Evolutionary conservation across 495 filamentous ascomycete genomes (phyloP), one percentile per base, ranked within the genome.

Genomic region (Xanthoparmelia taractica): DNA sequence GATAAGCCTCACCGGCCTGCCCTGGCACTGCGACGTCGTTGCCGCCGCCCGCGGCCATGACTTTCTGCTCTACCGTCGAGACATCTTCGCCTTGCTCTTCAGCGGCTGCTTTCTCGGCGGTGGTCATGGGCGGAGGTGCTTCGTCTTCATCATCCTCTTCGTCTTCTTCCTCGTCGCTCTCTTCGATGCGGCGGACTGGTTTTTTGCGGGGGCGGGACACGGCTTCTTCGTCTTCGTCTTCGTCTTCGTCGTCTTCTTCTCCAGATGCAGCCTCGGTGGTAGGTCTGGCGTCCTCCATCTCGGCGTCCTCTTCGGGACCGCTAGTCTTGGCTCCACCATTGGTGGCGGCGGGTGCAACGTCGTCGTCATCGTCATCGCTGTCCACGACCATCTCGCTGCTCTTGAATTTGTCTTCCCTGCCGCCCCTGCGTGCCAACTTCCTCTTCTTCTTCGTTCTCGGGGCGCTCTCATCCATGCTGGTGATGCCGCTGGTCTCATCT

Each of bases 321-420:
- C 77, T 43, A 10, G 38, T 45, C 38, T 36, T 33, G 13, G 25
- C 78, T 15, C 77, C 73, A 15, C 71, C 79, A 4, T 79, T 75
- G 13, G 73, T 65, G 10, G 69, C 70, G 37, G 38, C 69, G 50
- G 57, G 65, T 1, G 40, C 67, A 23, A 70, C 75, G 13, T 77
- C 82, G 36, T 80, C 82, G 48, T 84, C 82, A 17, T 80, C 79
- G 60, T n/a, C n/a, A n/a, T 88, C 87, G 60, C 85, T 88, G 59
- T 92, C 88, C 41, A 89, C 86, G 34, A 96, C 85, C 62, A 88
- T 81, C 73, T 95, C 91, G 43, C 78, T 85, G 60, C 85, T 88
- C 80, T 95, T 96, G 74, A 82, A 94, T 69, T 92, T 92, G 52
- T 65, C 71, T 6, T 70, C 68, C 31, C 69, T 74, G 23, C 67